phyloP scores from a whole-genome alignment of 2,329 filamentous ascomycete genomes.

The Beauveria caledonica region DNA sequence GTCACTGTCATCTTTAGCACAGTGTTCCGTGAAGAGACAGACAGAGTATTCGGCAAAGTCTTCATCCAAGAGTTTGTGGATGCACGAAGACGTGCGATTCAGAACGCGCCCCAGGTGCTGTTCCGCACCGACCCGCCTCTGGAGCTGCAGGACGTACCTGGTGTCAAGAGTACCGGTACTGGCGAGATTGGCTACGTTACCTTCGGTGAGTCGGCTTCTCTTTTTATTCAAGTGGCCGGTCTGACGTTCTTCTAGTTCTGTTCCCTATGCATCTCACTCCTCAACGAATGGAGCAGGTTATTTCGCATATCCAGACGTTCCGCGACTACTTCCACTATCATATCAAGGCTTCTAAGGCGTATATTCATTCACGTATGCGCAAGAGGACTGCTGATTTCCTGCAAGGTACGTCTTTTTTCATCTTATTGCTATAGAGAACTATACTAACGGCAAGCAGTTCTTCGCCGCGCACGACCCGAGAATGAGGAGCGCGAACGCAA shows the following conservation, averaged over 20 bases:
- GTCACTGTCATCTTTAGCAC: constrained; percentile 99
- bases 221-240: background rate
- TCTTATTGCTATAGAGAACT: background rate
- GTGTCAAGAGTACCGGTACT: constrained; percentile 65
- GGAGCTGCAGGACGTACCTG: constrained; percentile 79
- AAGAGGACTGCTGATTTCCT: constrained; percentile 96
- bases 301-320: constrained; percentile 99
- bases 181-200: constrained; percentile 96
- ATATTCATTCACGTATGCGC: constrained; percentile 97
- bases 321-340: constrained; percentile 99
- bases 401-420: constrained; percentile 59
- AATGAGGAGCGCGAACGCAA: constrained; percentile 96
- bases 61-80: constrained; percentile 99
- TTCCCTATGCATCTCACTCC: constrained; percentile 91
- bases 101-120: constrained; percentile 95
- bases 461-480: constrained; percentile 89
- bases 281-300: constrained; percentile 87
- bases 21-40: constrained; percentile 94
- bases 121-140: constrained; percentile 92
- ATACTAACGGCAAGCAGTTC: constrained; percentile 46
- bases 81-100: constrained; percentile 85
- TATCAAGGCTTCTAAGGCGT: constrained; percentile 98
- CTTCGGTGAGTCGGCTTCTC: constrained; percentile 58
- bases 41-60: constrained; percentile 94
- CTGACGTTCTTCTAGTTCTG: constrained; percentile 53